Evolutionary conservation across 345 rosid species (phyloP), one percentile per base, ranked within the genome.

Genomic region (Salix viminalis): DNA sequence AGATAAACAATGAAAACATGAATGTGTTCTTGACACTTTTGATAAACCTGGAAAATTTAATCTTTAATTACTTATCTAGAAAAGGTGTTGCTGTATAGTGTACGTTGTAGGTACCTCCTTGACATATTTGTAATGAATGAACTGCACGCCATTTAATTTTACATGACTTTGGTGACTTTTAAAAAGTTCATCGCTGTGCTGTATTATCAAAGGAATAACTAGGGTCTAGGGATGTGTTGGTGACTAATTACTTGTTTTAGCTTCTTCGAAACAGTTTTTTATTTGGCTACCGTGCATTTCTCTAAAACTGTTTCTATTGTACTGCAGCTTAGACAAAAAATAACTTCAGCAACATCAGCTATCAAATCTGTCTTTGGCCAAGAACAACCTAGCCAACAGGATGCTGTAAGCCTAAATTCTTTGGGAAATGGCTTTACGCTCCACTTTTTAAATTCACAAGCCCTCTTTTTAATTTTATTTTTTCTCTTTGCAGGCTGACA

Each of bases 291-390:
- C 19, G 10, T 11, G 4, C 50, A 48, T 69, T 71, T 44, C 75
- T 56, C 37, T 52, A 66, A 61, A 71, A 30, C n/a, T 61, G 3
- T 61, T 68, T 62, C 72, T 75, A 6, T 50, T 39, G 15, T 37
- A 67, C 76, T 85, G 72, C 96, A 96, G 99, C 98, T 96, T 77
- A 96, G 83, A 79, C 92, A 93, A 86, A 93, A 92, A 84, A 90
- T 96, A 82, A 67, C 91, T 58, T 89, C 97, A 18, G 98, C 99
- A 36, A 93, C 99, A 76, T 92, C 95, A 81, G 97, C 99, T 23
- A 92, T 96, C 85, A 96, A 93, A 88, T 91, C 94, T 48, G 97
- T 93, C 75, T 92, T 96, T 82, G 96, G 99, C 54, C 92, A 90
- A 81, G 97, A 88, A 80, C 88, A 81, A 83, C 85, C 82, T 21